A percentile compares a stretch with the other conserved stretches of the same genome.
Conservation (phyloP, 176 grass and related monocot species). For the Rhynchospora pubera region DNA sequence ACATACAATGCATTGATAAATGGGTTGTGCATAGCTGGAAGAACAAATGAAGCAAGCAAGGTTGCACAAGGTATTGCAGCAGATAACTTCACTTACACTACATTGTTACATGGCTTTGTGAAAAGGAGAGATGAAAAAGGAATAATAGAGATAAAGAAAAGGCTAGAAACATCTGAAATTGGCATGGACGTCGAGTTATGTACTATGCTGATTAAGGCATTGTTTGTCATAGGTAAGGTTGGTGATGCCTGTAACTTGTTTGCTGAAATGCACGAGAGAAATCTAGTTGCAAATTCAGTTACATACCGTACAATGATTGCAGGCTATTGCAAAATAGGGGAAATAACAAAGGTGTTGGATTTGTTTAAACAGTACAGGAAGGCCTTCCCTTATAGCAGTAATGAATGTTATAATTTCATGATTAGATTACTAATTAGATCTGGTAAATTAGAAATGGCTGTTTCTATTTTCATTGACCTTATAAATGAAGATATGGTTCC, state of each 20-base stretch:
- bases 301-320: constrained; percentile 72
- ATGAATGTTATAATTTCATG: constrained; percentile 33
- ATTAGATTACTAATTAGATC: constrained; percentile 49
- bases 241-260: constrained; percentile 72
- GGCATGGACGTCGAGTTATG: constrained; percentile 55
- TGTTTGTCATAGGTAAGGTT: constrained; percentile 53
- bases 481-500: constrained; percentile 33
- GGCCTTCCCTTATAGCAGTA: constrained; percentile 33
- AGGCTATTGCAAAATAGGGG: constrained; percentile 48
- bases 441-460: constrained; percentile 40
- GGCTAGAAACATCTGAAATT: constrained; percentile 48
- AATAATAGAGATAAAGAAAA: constrained; percentile 43
- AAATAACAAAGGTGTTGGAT: constrained; percentile 46
- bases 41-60: constrained; percentile 45
- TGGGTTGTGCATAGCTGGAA: constrained; percentile 65
- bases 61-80: constrained; percentile 44
- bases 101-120: constrained; percentile 64
- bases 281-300: constrained; percentile 49
- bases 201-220: constrained; percentile 77
- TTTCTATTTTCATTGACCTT: constrained; percentile 53
- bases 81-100: constrained; percentile 87
- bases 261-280: constrained; percentile 51
- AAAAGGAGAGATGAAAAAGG: constrained; percentile 37
- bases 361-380: constrained; percentile 52
- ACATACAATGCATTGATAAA: constrained; percentile 65